A percentile compares a stretch with the other conserved stretches of the same genome.
Conservation (phyloP, 306 rosid species). For the Hippophae rhamnoides region DNA sequence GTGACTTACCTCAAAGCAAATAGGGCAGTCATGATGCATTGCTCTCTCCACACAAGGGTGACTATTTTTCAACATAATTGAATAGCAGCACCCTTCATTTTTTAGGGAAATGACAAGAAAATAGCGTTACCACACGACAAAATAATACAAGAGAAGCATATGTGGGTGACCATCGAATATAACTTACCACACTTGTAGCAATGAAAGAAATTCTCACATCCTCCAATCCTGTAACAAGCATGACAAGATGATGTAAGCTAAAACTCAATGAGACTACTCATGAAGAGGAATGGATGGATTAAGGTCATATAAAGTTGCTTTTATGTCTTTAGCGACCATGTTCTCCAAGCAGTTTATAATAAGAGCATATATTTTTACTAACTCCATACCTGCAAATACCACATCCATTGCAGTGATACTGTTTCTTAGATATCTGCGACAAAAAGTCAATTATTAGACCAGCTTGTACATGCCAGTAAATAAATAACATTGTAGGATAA, state of each 20-base stretch:
- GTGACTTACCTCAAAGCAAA: conserved; percentile 73
- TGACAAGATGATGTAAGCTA: neutral
- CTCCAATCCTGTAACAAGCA: conserved; percentile 57
- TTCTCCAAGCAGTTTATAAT: neutral
- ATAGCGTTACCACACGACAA: neutral
- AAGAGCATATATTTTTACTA: neutral
- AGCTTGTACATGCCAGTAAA: neutral
- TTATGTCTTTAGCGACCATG: neutral
- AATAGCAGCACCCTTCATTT: conserved; percentile 68
- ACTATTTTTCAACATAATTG: conserved; percentile 44
- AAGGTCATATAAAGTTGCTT: neutral
- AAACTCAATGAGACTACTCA: neutral
- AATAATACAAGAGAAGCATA: neutral
- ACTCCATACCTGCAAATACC: conserved; percentile 75
- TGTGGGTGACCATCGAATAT: neutral
- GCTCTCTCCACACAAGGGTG: conserved; percentile 95
- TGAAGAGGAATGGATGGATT: neutral
- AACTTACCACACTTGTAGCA: conserved; percentile 77
- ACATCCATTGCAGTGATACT: conserved; percentile 80
- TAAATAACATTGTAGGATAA: neutral
- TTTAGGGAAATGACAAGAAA: neutral
- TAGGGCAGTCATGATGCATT: conserved; percentile 89
- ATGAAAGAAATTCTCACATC: conserved; percentile 66
- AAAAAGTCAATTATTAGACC: conserved; percentile 5
- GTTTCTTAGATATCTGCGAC: conserved; percentile 62